These are phyloP conservation scores for Mortierella sp. DNA, from an alignment of 371 early-diverging fungal species.

Conservation along the genomic window DNA sequence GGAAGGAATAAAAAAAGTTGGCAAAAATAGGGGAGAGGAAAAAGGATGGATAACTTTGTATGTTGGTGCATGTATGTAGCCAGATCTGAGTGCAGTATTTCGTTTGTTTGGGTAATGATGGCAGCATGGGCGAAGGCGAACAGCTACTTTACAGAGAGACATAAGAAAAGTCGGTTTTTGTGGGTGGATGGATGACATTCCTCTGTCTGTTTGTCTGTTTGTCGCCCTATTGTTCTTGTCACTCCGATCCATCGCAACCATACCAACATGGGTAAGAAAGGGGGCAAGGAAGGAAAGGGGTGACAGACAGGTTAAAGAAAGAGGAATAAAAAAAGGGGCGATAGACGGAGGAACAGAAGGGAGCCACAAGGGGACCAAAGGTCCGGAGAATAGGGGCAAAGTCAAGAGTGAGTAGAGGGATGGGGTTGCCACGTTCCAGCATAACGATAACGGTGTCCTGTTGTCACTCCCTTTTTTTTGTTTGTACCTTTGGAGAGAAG, in stretches of 20 bases:
- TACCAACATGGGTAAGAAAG: background rate
- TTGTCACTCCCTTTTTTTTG: background rate
- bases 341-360: no score
- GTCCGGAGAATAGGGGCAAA: background rate
- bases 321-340: background rate
- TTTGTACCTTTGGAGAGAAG: background rate
- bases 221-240: background rate
- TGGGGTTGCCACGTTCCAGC: slow-evolving; percentile 1
- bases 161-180: no score
- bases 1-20: background rate
- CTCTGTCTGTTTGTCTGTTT: background rate
- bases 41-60: background rate
- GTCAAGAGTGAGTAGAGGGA: background rate
- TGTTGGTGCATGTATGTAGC: background rate
- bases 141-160: background rate
- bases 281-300: background rate
- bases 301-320: background rate
- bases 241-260: background rate
- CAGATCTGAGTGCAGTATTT: background rate
- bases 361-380: no score
- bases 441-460: background rate
- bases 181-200: background rate
- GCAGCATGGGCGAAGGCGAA: slow-evolving; percentile 7
- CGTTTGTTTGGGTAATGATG: background rate
- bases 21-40: background rate